Evolutionary conservation across 345 rosid species (phyloP).

Genomic region (Hibiscus tridactylites): DNA sequence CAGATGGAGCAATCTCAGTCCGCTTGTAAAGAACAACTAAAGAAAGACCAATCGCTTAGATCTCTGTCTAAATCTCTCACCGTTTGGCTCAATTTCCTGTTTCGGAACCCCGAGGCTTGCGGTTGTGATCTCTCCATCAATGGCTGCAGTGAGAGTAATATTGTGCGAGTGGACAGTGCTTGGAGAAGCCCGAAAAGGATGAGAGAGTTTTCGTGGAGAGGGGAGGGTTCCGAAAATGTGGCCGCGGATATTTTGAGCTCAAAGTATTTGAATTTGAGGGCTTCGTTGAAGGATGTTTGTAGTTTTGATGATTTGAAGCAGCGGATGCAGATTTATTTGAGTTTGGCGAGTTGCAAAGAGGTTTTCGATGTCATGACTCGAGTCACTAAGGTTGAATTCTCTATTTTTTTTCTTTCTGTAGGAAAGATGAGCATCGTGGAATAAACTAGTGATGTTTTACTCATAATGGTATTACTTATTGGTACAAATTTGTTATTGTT

Average conservation of each 20-base stretch:
- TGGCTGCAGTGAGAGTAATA: conserved; percentile 18
- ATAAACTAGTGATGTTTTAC: no score
- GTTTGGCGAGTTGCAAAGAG: conserved; percentile 59
- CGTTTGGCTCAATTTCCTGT: conserved; percentile 77
- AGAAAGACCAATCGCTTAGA: conserved; percentile 53
- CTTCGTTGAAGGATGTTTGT: conserved; percentile 62
- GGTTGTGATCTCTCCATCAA: conserved; percentile 37
- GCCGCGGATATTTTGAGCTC: conserved; percentile 25
- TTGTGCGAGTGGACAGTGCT: conserved; percentile 32
- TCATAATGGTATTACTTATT: no score
- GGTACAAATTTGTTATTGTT: background rate
- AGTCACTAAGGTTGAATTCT: conserved; percentile 51
- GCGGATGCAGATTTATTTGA: conserved; percentile 58
- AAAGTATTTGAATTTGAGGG: conserved; percentile 30
- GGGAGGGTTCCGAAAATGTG: conserved; percentile 22
- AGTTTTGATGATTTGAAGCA: conserved; percentile 80
- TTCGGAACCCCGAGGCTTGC: conserved; percentile 59
- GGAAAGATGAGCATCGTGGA: no score
- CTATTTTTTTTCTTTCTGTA: background rate
- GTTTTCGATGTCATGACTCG: conserved; percentile 52
- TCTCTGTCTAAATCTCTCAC: conserved; percentile 69
- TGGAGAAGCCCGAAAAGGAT: conserved; percentile 65
- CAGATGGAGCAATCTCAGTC: conserved; percentile 71
- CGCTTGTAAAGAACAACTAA: conserved; percentile 53
- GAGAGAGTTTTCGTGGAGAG: conserved; percentile 45